Percentiles rank a stretch among this genome's conserved stretches.
phyloP scores from a whole-genome alignment of 371 early-diverging fungal genomes.

The Haplosporangium sp. region DNA sequence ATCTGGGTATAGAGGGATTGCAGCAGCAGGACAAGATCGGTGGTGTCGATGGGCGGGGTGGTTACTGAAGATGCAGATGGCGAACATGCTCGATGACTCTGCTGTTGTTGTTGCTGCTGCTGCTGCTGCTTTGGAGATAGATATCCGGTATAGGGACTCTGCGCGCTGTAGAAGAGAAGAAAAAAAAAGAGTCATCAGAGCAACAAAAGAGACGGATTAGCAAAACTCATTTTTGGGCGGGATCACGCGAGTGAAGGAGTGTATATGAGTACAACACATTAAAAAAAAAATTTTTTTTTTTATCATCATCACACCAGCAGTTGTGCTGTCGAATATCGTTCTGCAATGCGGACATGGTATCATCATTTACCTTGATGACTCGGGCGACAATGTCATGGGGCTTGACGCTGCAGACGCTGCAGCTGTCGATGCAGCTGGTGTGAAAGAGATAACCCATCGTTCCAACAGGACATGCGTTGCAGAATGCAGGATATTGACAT shows the following conservation, averaged over 20 bases:
- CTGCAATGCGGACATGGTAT: background rate
- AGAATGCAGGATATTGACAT: conserved; percentile 43
- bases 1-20: conserved; percentile 74
- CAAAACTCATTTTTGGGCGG: background rate
- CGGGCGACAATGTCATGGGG: conserved; percentile 7
- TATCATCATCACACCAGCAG: no score
- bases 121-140: conserved; percentile 25
- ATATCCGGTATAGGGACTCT: conserved; percentile 38
- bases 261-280: no score
- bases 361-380: conserved; percentile 21
- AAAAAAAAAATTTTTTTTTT: no score
- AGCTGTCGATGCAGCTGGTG: conserved; percentile 7
- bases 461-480: conserved; percentile 35
- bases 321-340: background rate
- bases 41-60: conserved; percentile 49
- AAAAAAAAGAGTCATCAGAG: conserved; percentile 11
- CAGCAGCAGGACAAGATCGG: conserved; percentile 66
- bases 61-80: conserved; percentile 17
- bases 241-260: conserved; percentile 7
- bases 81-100: conserved; percentile 12
- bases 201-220: conserved; percentile 14
- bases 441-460: conserved; percentile 54
- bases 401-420: conserved; percentile 4
- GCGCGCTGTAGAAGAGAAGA: conserved; percentile 6
- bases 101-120: conserved; percentile 11